A percentile compares a stretch with the other conserved stretches of the same genome.
These are phyloP conservation scores for Adansonia gregorii DNA, from an alignment of 441 rosid genomes.

Conservation along the genomic window DNA sequence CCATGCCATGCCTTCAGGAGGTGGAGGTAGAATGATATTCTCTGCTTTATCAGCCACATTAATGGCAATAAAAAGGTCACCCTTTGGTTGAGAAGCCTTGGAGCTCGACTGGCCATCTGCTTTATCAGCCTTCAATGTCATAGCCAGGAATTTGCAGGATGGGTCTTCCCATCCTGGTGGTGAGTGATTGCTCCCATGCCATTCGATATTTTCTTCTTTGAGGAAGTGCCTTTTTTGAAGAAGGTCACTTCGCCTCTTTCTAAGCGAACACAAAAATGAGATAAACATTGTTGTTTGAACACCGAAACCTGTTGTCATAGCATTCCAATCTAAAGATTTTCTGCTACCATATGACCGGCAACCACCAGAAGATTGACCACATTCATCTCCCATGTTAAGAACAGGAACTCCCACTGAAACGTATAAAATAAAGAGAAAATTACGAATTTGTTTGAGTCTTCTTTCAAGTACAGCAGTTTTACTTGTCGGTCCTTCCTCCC, in stretches of 20 bases:
- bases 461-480: slow-evolving; percentile 69
- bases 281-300: slow-evolving; percentile 69
- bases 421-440: slow-evolving; percentile 72
- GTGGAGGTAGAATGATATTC: slow-evolving; percentile 56
- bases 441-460: slow-evolving; percentile 82
- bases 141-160: slow-evolving; percentile 65
- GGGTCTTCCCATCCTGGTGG: slow-evolving; percentile 83
- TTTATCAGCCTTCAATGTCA: slow-evolving; percentile 61
- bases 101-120: slow-evolving; percentile 37
- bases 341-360: slow-evolving; percentile 55
- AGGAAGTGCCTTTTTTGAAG: slow-evolving; percentile 64
- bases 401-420: slow-evolving; percentile 84
- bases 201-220: slow-evolving; percentile 70
- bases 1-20: slow-evolving; percentile 68
- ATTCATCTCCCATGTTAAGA: slow-evolving; percentile 95
- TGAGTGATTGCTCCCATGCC: slow-evolving; percentile 72
- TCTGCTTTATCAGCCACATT: slow-evolving; percentile 57
- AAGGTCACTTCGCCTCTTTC: slow-evolving; percentile 66
- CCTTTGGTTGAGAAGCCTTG: slow-evolving; percentile 39
- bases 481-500: slow-evolving; percentile 87
- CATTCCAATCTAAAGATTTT: slow-evolving; percentile 72
- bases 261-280: slow-evolving; percentile 69
- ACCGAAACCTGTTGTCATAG: slow-evolving; percentile 63
- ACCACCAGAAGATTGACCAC: slow-evolving; percentile 80
- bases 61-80: slow-evolving; percentile 68